Conservation (phyloP, 345 rosid genomes). For the Pugionium cornutum region DNA sequence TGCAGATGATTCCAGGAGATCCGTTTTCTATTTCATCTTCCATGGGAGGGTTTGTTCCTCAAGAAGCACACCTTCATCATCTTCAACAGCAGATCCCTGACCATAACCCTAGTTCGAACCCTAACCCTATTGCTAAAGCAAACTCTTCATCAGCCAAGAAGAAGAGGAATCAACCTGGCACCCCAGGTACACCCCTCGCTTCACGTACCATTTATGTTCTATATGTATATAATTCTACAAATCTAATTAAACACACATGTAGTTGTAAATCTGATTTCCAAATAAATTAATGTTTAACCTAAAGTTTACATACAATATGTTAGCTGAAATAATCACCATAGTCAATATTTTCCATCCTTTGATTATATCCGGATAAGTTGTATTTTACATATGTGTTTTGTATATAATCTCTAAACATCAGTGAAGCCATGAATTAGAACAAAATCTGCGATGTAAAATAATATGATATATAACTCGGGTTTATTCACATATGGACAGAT, state of each 20-base stretch:
- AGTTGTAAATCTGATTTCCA: conserved; percentile 3
- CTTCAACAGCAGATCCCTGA: conserved; percentile 40
- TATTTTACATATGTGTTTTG: conserved; percentile 2
- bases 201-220: background rate
- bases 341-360: background rate
- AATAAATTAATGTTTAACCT: background rate
- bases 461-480: background rate
- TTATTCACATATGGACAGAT: conserved; percentile 49
- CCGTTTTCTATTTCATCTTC: conserved; percentile 57
- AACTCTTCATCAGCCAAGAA: conserved; percentile 51
- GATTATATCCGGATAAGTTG: background rate
- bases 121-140: conserved; percentile 46
- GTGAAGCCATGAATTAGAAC: conserved; percentile 8
- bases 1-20: conserved; percentile 76
- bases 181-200: conserved; percentile 56
- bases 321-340: background rate
- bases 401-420: background rate
- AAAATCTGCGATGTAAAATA: background rate
- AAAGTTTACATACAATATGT: background rate
- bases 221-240: background rate
- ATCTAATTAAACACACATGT: too few relatives aligned
- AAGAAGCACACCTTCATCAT: conserved; percentile 44
- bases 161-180: conserved; percentile 95
- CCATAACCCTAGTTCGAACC: conserved; percentile 52
- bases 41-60: conserved; percentile 51